Evolutionary conservation across 768 basidiomycete species (phyloP).

Genomic region (Suillus subaureus): DNA sequence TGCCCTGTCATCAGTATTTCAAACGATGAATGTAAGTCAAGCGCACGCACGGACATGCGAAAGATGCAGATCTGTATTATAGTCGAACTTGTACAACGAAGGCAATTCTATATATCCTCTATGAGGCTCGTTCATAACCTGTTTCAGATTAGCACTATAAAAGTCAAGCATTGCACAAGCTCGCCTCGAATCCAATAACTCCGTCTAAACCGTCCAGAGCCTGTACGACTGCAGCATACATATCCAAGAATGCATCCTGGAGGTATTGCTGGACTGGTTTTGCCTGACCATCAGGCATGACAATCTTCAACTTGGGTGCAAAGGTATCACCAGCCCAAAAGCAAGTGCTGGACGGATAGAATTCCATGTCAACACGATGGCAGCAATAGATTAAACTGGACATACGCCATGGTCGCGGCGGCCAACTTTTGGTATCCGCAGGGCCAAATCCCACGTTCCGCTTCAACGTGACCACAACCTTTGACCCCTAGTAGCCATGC

Average conservation of each 20-base stretch:
- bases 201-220: constrained; percentile 74
- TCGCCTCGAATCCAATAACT: constrained; percentile 89
- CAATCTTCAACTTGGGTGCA: constrained; percentile 69
- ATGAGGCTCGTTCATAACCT: constrained; percentile 97
- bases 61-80: constrained; percentile 93
- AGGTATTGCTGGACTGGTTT: constrained; percentile 80
- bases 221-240: constrained; percentile 69
- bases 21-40: not conserved
- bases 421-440: constrained; percentile 93
- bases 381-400: constrained; percentile 18
- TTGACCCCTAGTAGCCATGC: constrained; percentile 86
- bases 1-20: not conserved
- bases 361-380: not conserved
- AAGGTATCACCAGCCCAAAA: constrained; percentile 95
- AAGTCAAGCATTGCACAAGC: constrained; percentile 11
- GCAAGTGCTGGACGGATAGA: constrained; percentile 58
- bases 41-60: constrained; percentile 66
- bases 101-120: constrained; percentile 85
- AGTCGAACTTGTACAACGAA: constrained; percentile 86
- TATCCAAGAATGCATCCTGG: constrained; percentile 78
- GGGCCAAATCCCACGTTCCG: constrained; percentile 87
- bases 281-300: constrained; percentile 45
- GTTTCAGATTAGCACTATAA: constrained; percentile 9
- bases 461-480: constrained; percentile 73
- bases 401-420: constrained; percentile 91